Evolutionary conservation across 2,329 filamentous ascomycete species (phyloP), one percentile per base, ranked within the genome.

Genomic region (Camptophora hylomeconis): DNA sequence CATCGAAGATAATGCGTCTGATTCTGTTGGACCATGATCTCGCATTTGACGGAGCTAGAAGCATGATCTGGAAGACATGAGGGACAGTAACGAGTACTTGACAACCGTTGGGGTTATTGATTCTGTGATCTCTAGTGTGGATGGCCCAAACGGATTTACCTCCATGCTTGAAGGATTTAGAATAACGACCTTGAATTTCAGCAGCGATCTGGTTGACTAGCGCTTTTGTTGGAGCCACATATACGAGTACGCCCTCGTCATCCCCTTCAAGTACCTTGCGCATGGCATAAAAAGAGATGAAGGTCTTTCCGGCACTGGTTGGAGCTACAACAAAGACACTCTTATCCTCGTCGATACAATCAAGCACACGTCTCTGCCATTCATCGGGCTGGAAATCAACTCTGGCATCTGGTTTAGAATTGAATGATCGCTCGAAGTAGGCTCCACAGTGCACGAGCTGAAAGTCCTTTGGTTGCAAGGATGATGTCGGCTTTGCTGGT

Each of bases 231-330:
- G 80, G 80, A 1, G 79, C 80, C 5, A 87, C 75, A 40, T 86
- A 87, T 1, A 86, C 75, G 5, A 87, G 53, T 3, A 86, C 65
- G 3, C 70, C 73, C 26, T 82, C 70, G 35, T 86, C 69, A 37
- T 69, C 71, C 3, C 65, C 64, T 45, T 77, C 63, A 7, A 87
- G 57, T 1, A 84, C 60, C 45, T 80, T 74, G 45, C 79, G 76
- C 75, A 86, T 87, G 2, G 80, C 80, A 42, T 87, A 84, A 50
- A 86, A 87, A 1, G 72, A 78, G 34, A 86, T 86, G 49, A 86
- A 87, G 0, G 80, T 87, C 51, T 86, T 87, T 38, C 80, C 80
- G 1, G 80, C 75, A 14, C 74, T 80, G 0, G 80, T 87, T 1
- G 80, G 80, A 0, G 80, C 80, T 6, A 86, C 72, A 1, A 83